A percentile compares a stretch with the other conserved stretches of the same genome.
Evolutionary conservation across 805 yeast genomes (phyloP).

Genomic region (Candida coquimbonensis): DNA sequence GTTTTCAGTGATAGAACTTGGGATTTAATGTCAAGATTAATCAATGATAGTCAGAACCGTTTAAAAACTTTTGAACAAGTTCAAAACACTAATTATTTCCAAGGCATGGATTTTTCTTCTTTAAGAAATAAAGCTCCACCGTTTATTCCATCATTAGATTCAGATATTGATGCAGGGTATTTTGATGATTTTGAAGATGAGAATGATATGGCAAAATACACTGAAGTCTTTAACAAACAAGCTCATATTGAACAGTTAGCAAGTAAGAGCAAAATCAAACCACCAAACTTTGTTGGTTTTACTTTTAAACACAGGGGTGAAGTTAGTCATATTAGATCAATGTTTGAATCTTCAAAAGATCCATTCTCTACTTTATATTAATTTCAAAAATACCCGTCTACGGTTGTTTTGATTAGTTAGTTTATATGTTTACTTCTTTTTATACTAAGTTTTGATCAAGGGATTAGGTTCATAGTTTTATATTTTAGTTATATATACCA

Average conservation of each 20-base stretch:
- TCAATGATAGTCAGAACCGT: slow-evolving; percentile 73
- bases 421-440: not conserved
- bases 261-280: slow-evolving; percentile 49
- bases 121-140: slow-evolving; percentile 79
- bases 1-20: slow-evolving; percentile 96
- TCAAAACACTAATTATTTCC: slow-evolving; percentile 70
- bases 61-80: slow-evolving; percentile 76
- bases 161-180: slow-evolving; percentile 97
- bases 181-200: slow-evolving; percentile 97
- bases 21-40: slow-evolving; percentile 73
- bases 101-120: slow-evolving; percentile 72
- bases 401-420: too few relatives aligned
- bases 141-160: slow-evolving; percentile 92
- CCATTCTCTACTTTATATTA: slow-evolving; percentile 25
- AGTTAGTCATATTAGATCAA: slow-evolving; percentile 18
- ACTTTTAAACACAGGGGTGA: slow-evolving; percentile 77
- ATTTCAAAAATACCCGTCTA: not conserved
- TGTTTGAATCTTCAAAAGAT: slow-evolving; percentile 20
- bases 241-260: slow-evolving; percentile 77
- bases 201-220: slow-evolving; percentile 94
- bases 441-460: not conserved
- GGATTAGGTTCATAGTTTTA: not conserved
- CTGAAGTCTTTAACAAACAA: slow-evolving; percentile 92
- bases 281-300: slow-evolving; percentile 84
- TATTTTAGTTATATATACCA: not conserved